Evolutionary conservation across 2,329 filamentous ascomycete species (phyloP).

Genomic region (Cordyceps pruinosa): DNA sequence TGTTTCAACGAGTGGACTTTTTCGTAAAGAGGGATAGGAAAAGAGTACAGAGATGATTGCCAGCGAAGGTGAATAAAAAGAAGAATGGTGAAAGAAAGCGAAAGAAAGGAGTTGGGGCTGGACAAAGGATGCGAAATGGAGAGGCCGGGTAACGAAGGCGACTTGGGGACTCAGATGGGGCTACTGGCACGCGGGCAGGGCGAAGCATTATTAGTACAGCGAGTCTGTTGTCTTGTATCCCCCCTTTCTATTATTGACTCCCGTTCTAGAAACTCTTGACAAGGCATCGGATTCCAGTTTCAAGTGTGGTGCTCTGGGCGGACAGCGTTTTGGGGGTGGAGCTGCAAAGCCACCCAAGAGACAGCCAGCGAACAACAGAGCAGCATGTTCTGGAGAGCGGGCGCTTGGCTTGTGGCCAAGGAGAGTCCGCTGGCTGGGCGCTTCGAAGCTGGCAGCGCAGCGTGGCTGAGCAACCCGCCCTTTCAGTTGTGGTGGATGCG

Average conservation of each 20-base stretch:
- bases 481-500: not conserved
- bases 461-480: not conserved
- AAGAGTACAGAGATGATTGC: not conserved
- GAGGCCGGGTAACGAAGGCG: not conserved
- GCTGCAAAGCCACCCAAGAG: not conserved
- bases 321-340: conserved; percentile 6
- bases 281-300: conserved; percentile 5
- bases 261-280: conserved; percentile 1
- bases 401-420: conserved; percentile 1
- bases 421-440: conserved; percentile 2
- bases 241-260: not conserved
- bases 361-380: not conserved
- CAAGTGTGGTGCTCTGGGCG: not conserved
- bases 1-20: not conserved
- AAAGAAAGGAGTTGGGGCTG: not conserved
- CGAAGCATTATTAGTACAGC: not conserved
- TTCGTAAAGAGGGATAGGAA: too few species aligned
- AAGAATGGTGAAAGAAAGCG: not conserved
- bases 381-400: not conserved
- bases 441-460: not conserved
- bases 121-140: not conserved
- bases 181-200: not conserved
- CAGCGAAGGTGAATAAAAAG: too few species aligned
- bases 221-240: not conserved
- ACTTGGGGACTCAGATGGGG: not conserved